A percentile compares a stretch with the other conserved stretches of the same genome.
Evolutionary conservation across 2,329 filamentous ascomycete species (phyloP).

Genomic region (Arthroderma sp.): DNA sequence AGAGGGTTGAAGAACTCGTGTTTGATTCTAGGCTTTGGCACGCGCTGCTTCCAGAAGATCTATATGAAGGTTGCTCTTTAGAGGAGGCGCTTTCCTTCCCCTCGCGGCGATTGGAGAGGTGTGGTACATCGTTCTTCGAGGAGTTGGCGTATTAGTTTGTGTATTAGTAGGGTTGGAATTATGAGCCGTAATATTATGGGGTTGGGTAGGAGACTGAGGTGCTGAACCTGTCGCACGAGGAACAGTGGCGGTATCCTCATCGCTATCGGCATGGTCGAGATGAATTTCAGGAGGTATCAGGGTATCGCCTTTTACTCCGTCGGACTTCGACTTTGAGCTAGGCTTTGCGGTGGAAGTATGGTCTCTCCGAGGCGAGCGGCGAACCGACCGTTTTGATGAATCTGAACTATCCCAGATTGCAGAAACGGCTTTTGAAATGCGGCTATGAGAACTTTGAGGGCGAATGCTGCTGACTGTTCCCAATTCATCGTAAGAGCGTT

Average conservation of each 20-base stretch:
- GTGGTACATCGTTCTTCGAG: background rate
- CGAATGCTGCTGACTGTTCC: background rate
- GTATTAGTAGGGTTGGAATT: background rate
- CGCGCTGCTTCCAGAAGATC: conserved; percentile 6
- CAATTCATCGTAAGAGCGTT: background rate
- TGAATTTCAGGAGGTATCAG: background rate
- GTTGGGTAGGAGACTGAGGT: background rate
- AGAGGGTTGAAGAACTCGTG: background rate
- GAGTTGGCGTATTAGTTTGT: background rate
- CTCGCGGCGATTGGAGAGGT: background rate
- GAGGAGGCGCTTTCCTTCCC: conserved; percentile 5
- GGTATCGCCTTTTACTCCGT: background rate
- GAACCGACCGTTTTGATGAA: conserved; percentile 1
- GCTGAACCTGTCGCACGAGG: background rate
- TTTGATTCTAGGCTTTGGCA: background rate
- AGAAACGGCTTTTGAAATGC: conserved; percentile 4
- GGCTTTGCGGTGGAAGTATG: background rate
- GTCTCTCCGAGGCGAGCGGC: background rate
- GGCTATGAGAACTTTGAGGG: conserved; percentile 7
- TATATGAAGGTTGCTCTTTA: conserved; percentile 9
- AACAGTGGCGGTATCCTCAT: background rate
- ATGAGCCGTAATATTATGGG: background rate
- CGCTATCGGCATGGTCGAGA: background rate
- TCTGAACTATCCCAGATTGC: conserved; percentile 4
- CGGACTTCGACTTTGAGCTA: no score